Base-by-base conservation (phyloP, 2,329 filamentous ascomycete genomes). In the Leptosphaerulina australis region DNA sequence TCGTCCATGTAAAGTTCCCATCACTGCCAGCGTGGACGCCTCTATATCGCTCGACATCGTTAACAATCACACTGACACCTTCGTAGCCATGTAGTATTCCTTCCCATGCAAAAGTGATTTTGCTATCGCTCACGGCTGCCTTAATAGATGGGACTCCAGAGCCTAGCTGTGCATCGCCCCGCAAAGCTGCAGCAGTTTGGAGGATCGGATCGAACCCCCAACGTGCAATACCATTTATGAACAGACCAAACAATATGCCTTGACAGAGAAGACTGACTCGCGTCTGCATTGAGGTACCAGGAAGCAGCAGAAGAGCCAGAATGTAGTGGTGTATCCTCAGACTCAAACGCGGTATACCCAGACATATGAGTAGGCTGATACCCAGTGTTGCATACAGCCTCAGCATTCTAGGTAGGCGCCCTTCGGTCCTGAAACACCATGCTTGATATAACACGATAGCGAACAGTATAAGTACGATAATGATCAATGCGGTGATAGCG, bases 311-410 rank as follows among this genome's bases (percentile, higher is more conserved):
- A n/a, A 97, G 81, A 1, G 87, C 91, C 4, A 97, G 79, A 55
- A 97, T 89, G 68, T 97, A 97, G 81, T 97, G 76, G 94, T 87
- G 74, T 50, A 99, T 91, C 15, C 93, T 85, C 92, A 97, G 0
- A 94, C 81, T 3, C 90, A 94, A 14, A 92, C 77, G 0, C 93
- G 80, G 17, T 94, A 78, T 96, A 0, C 91, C 63, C 11, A 64
- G 52, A 8, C 92, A 91, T 12, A 97, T 82, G 1, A 97, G 81
- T 0, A 97, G 79, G n/a, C 97, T 81, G 2, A 86, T 88, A 5
- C 97, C 76, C 47, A 96, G 82, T 2, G 88, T 75, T n/a, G 79
- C 81, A 70, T 97, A 97, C 10, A 97, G 79, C 59, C 83, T 84
- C 7, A 97, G 81, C 65, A 92, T 93, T 31, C 82, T 83, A 26